Conservation (phyloP, 495 filamentous ascomycete species). For the Halenospora varia region DNA sequence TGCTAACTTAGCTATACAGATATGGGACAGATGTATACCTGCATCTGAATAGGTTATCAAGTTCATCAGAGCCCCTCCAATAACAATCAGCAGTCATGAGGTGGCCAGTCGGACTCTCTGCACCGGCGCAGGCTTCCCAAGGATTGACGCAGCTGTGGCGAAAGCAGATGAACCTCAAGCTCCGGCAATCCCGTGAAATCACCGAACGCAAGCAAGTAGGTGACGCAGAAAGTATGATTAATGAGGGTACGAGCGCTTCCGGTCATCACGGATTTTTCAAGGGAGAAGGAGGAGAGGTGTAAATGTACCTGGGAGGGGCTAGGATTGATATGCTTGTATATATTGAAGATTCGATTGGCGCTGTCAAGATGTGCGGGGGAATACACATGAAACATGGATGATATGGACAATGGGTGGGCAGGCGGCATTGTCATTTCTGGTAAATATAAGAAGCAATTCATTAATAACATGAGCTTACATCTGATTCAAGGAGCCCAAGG, state of each 20-base stretch:
- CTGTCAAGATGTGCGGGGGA: constrained; percentile 3
- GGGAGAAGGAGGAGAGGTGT: constrained; percentile 26
- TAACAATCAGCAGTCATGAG: constrained; percentile 98
- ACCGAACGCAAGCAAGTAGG: constrained; percentile 84
- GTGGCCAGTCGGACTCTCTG: constrained; percentile 32
- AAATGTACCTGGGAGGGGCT: background rate
- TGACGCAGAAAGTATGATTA: constrained; percentile 69
- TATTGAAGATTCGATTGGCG: constrained; percentile 2
- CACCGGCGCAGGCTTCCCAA: constrained; percentile 48
- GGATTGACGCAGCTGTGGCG: constrained; percentile 78
- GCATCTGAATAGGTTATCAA: constrained; percentile 91
- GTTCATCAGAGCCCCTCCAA: constrained; percentile 94
- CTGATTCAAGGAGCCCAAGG: too few relatives aligned
- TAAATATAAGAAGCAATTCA: too few relatives aligned
- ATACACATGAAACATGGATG: background rate
- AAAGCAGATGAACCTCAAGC: constrained; percentile 51
- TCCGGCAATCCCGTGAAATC: constrained; percentile 56
- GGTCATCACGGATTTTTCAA: constrained; percentile 24
- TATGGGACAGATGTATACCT: constrained; percentile 99
- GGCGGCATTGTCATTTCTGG: too few relatives aligned
- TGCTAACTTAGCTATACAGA: constrained; percentile 38
- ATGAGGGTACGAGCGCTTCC: constrained; percentile 27
- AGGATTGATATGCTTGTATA: constrained; percentile 4
- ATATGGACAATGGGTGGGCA: background rate
- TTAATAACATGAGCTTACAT: too few relatives aligned